Evolutionary conservation across 441 rosid genomes (phyloP).

Genomic region (Isatis lusitanica): DNA sequence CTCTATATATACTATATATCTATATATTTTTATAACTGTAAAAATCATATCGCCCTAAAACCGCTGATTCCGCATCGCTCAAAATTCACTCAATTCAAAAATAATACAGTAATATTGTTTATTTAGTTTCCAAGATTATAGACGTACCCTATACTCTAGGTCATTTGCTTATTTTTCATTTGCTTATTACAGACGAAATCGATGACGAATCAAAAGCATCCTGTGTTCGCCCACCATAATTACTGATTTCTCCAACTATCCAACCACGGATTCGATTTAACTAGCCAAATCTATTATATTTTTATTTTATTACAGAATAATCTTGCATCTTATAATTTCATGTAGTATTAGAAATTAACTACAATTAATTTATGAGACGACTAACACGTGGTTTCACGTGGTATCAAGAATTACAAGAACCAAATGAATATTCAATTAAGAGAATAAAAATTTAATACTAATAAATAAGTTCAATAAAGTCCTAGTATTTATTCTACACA

Average conservation of each 20-base stretch:
- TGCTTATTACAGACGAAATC: neutral
- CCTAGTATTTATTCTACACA: neutral
- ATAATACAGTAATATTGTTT: neutral
- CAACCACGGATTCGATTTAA: neutral
- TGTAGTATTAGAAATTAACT: neutral
- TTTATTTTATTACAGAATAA: neutral
- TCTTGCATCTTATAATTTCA: neutral
- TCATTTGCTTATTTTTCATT: neutral
- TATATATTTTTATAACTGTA: no score
- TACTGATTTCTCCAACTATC: neutral
- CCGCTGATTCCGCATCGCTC: no score
- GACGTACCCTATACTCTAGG: neutral
- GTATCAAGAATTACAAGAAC: neutral
- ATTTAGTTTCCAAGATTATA: neutral
- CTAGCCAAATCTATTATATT: neutral
- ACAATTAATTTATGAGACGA: neutral
- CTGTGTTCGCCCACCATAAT: constrained; percentile 22
- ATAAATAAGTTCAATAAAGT: neutral
- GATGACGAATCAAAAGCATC: constrained; percentile 11
- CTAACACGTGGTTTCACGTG: constrained; percentile 2
- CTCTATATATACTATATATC: no score
- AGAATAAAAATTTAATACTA: neutral
- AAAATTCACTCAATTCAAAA: no score
- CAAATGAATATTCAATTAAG: neutral
- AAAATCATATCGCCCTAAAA: no score